Conservation (phyloP, 2,329 filamentous ascomycete species). For the Daldinia sp. region DNA sequence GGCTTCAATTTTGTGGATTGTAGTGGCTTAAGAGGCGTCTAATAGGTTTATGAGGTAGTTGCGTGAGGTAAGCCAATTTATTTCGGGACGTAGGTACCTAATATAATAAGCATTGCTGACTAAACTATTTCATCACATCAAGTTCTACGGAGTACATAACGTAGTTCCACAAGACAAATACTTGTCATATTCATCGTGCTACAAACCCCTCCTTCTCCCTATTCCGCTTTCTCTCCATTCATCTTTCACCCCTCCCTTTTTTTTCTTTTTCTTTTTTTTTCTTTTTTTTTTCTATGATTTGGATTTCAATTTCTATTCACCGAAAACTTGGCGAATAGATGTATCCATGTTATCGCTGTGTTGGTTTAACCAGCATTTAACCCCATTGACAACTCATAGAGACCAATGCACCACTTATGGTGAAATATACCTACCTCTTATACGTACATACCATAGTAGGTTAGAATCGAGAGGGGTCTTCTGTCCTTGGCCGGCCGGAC, state of each 20-base stretch:
- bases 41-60: too few relatives aligned
- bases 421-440: background rate
- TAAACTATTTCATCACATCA: too few relatives aligned
- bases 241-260: background rate
- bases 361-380: conserved; percentile 2
- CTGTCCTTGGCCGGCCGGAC: background rate
- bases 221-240: background rate
- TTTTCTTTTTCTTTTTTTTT: background rate
- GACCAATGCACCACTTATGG: conserved; percentile 13
- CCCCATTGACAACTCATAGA: conserved; percentile 23
- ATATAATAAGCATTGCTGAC: too few relatives aligned
- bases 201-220: background rate
- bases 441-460: background rate
- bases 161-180: too few relatives aligned
- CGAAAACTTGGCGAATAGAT: conserved; percentile 9
- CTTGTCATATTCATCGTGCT: background rate
- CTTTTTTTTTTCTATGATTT: background rate
- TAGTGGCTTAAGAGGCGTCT: too few relatives aligned
- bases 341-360: background rate
- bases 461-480: background rate
- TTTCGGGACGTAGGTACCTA: too few relatives aligned
- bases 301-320: conserved; percentile 4
- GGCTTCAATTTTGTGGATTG: too few relatives aligned
- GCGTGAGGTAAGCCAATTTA: too few relatives aligned
- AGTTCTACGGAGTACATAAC: too few relatives aligned